phyloP scores from a whole-genome alignment of 2,329 filamentous ascomycete genomes.

The Pseudopithomyces chartarum region DNA sequence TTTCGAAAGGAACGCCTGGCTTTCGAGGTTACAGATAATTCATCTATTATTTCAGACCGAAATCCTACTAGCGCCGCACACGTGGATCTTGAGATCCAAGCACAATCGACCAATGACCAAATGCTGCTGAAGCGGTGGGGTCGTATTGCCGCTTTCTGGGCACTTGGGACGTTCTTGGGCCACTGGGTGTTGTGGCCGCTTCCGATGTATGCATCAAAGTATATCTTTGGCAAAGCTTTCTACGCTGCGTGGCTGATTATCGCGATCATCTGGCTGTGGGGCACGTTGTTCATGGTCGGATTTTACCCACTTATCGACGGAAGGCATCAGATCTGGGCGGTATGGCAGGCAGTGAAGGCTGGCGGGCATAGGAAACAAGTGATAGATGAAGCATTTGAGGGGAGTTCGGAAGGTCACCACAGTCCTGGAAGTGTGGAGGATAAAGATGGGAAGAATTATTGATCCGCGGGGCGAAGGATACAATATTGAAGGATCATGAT shows the following conservation, averaged over 20 bases:
- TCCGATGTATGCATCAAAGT: conserved; percentile 59
- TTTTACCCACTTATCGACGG: conserved; percentile 59
- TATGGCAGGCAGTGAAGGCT: neutral
- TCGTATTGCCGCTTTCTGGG: conserved; percentile 53
- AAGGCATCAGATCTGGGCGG: conserved; percentile 35
- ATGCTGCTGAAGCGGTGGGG: conserved; percentile 54
- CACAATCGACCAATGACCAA: conserved; percentile 13
- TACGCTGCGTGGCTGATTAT: conserved; percentile 58
- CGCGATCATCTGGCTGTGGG: conserved; percentile 60
- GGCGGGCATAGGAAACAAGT: neutral
- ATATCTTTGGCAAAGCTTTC: conserved; percentile 56
- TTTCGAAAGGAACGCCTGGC: conserved; percentile 50
- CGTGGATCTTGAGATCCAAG: neutral
- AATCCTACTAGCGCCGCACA: neutral
- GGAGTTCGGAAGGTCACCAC: neutral
- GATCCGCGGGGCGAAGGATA: neutral
- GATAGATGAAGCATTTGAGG: neutral
- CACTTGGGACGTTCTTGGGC: conserved; percentile 56
- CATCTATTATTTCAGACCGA: neutral
- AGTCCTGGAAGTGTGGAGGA: neutral
- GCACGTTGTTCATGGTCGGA: conserved; percentile 55
- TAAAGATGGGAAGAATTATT: neutral
- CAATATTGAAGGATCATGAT: no score
- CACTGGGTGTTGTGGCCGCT: conserved; percentile 62
- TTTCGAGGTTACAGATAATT: conserved; percentile 35